Evolutionary conservation across 1,284 basidiomycete genomes (phyloP), one percentile per base, ranked within the genome.

Genomic region (Fomitiporia mediterranea): DNA sequence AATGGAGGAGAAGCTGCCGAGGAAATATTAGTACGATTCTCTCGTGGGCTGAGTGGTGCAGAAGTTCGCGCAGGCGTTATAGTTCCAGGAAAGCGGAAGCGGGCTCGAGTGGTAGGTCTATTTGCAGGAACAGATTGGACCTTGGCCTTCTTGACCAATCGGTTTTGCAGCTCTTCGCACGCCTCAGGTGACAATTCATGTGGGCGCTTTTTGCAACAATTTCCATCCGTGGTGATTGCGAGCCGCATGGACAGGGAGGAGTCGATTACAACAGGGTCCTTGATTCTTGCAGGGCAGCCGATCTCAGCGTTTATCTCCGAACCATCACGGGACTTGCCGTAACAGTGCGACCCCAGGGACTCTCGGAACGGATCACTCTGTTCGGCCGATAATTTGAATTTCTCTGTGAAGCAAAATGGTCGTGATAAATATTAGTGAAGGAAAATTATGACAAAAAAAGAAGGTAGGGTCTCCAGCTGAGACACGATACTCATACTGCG

Each of bases 211-310:
- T 27, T 34, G 17, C 32, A 28, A 44, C 34, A 17, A 15, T 21
- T 37, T 39, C 32, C 34, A 15, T 55, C 32, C 39, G 28, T 11
- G 34, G 9, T 37, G 5, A 21, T 38, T 46, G 46, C 28, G 53
- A 55, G 53, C 44, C 53, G 46, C 53, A 37, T 55, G 53, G 34
- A 19, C 27, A 39, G 21, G 46, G 46, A 49, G 43, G 38, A 17
- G 8, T 5, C 2, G 4, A 21, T 17, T 17, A 11, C 19, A 37
- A n/a, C n/a, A n/a, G 37, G 37, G 25, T 23, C 51, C n/a, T n/a
- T n/a, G n/a, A n/a, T n/a, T n/a, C n/a, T n/a, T 34, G 32, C 43
- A 42, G 19, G 19, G 39, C 23, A 8, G 25, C 28, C 25, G 25
- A 46, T 46, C 30, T 27, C 30, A 28, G 46, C 32, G 53, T 55